phyloP scores from a whole-genome alignment of 495 filamentous ascomycete species.

The Umbilicaria muhlenbergii region DNA sequence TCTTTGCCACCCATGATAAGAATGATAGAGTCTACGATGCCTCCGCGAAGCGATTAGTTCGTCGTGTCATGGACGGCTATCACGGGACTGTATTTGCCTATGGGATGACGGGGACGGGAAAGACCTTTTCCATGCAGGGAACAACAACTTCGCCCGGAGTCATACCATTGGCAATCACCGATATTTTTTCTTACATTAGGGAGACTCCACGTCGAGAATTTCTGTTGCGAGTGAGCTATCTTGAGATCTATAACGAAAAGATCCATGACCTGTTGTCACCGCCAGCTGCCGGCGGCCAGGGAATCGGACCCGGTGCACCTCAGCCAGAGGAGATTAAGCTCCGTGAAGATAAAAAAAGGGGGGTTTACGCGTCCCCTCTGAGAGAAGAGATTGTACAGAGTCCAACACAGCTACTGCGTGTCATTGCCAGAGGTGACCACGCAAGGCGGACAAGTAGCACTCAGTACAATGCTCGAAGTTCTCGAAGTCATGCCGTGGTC shows the following conservation, averaged over 20 bases:
- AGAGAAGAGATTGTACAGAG: slow-evolving; percentile 99
- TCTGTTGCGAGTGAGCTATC: slow-evolving; percentile 86
- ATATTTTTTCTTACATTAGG: slow-evolving; percentile 97
- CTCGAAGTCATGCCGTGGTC: slow-evolving; percentile 92
- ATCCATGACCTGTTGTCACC: slow-evolving; percentile 87
- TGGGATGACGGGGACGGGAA: slow-evolving; percentile 97
- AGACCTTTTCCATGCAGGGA: slow-evolving; percentile 98
- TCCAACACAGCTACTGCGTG: slow-evolving; percentile 83
- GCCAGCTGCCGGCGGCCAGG: slow-evolving; percentile 32
- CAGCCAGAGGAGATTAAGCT: slow-evolving; percentile 87
- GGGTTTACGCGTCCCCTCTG: slow-evolving; percentile 88
- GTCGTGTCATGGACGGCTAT: slow-evolving; percentile 97
- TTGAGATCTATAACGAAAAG: slow-evolving; percentile 98
- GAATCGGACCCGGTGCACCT: slow-evolving; percentile 24
- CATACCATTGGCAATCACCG: slow-evolving; percentile 91
- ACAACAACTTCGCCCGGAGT: slow-evolving; percentile 94
- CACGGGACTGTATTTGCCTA: slow-evolving; percentile 98
- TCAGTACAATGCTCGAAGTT: slow-evolving; percentile 91
- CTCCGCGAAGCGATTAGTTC: slow-evolving; percentile 81
- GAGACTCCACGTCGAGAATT: slow-evolving; percentile 94
- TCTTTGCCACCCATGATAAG: slow-evolving; percentile 81
- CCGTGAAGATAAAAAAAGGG: slow-evolving; percentile 86
- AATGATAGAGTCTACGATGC: slow-evolving; percentile 91
- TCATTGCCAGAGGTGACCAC: slow-evolving; percentile 89
- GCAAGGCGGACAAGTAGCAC: slow-evolving; percentile 81